Evolutionary conservation across 495 filamentous ascomycete genomes (phyloP).

Genomic region (Apodospora peruviana): DNA sequence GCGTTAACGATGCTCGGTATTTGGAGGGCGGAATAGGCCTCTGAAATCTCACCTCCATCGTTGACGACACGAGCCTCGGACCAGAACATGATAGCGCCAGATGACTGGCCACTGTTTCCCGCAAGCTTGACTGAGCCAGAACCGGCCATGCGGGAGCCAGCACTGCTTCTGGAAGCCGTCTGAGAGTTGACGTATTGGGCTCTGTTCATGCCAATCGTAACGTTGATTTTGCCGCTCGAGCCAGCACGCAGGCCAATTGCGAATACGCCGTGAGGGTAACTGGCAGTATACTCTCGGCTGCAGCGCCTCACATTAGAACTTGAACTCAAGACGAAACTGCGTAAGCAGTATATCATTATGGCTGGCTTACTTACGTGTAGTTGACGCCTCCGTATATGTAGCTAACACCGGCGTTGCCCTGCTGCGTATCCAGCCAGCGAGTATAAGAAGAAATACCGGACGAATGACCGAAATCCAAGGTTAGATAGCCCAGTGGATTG

Average conservation of each 20-base stretch:
- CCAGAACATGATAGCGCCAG: conserved; percentile 6
- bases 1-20: no score
- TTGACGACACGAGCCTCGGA: conserved; percentile 6
- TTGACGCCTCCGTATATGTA: conserved; percentile 31
- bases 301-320: no score
- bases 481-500: conserved; percentile 40
- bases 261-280: conserved; percentile 38
- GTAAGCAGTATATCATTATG: background rate
- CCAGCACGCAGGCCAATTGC: conserved; percentile 32
- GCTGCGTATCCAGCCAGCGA: background rate
- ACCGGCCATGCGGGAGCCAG: background rate
- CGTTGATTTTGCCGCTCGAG: background rate
- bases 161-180: background rate
- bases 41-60: conserved; percentile 3
- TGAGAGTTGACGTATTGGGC: background rate
- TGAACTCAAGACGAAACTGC: background rate
- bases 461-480: conserved; percentile 37
- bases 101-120: conserved; percentile 8
- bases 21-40: no score
- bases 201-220: background rate
- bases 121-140: background rate
- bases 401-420: conserved; percentile 11
- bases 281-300: conserved; percentile 32
- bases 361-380: conserved; percentile 23
- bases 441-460: background rate